These are phyloP conservation scores for Jimgerdemannia lactiflua DNA, from an alignment of 192 early-diverging fungal genomes.

Conservation along the genomic window DNA sequence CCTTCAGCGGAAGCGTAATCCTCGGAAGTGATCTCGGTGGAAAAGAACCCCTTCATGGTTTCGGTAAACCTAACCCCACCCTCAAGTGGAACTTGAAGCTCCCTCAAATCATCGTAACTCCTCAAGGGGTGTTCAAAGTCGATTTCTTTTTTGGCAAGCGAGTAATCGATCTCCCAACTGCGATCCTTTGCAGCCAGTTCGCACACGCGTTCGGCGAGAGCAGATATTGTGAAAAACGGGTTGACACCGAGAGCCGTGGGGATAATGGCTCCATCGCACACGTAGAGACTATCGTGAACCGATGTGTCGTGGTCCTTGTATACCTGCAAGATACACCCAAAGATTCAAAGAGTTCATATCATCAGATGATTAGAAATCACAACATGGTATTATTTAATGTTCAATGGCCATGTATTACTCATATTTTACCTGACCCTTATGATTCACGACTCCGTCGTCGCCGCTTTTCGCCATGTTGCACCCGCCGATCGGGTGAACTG, in stretches of 20 bases:
- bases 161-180: neutral
- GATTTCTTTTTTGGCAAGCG: neutral
- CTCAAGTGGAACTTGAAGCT: neutral
- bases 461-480: conserved; percentile 35
- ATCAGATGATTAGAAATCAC: too few relatives aligned
- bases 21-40: conserved; percentile 34
- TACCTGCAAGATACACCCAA: too few relatives aligned
- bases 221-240: conserved; percentile 47
- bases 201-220: conserved; percentile 38
- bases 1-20: conserved; percentile 34
- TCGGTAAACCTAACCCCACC: conserved; percentile 33
- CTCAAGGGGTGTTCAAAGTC: neutral
- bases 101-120: neutral
- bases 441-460: conserved; percentile 38
- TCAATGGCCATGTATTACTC: neutral
- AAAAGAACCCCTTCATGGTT: conserved; percentile 40
- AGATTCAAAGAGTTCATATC: too few relatives aligned
- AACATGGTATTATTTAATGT: too few relatives aligned
- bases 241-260: conserved; percentile 46
- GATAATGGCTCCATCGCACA: conserved; percentile 45
- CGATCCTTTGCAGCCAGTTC: conserved; percentile 28
- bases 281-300: conserved; percentile 43
- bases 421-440: conserved; percentile 40
- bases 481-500: conserved; percentile 47
- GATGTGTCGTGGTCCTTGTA: too few relatives aligned